Conservation (phyloP, 257 asterid genomes). For the Schizonepeta tenuifolia region DNA sequence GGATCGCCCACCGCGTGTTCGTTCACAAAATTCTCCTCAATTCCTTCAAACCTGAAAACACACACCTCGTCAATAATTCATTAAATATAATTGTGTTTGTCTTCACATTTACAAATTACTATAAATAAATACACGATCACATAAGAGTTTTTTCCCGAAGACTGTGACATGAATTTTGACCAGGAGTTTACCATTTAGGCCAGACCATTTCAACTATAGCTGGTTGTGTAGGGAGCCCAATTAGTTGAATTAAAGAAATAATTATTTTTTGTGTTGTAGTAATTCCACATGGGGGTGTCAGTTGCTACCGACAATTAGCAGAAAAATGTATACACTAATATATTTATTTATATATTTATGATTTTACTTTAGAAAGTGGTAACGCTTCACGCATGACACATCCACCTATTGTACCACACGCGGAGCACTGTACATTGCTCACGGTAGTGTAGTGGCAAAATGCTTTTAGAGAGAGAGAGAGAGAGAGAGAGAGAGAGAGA, state of each 20-base stretch:
- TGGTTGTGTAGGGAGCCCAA: constrained; percentile 25
- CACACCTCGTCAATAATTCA: constrained; percentile 12
- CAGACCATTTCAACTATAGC: constrained; percentile 28
- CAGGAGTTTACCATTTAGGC: constrained; percentile 34
- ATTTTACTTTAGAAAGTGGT: constrained; percentile 12
- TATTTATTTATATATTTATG: not conserved
- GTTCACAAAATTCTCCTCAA: constrained; percentile 47
- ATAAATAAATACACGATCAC: not conserved
- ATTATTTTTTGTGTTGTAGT: constrained; percentile 26
- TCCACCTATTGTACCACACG: constrained; percentile 16
- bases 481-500: constrained; percentile 27
- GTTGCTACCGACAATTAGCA: constrained; percentile 57
- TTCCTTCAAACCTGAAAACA: constrained; percentile 53
- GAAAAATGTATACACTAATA: not conserved
- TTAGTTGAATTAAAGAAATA: constrained; percentile 10
- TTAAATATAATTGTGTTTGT: not conserved
- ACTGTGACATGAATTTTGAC: constrained; percentile 31
- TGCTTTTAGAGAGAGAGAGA: constrained; percentile 12
- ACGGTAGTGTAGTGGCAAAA: constrained; percentile 12
- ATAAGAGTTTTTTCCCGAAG: constrained; percentile 19
- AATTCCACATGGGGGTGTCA: constrained; percentile 41
- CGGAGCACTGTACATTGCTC: constrained; percentile 9
- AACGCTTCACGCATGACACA: constrained; percentile 26
- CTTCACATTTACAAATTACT: not conserved
- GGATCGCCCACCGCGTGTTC: constrained; percentile 86